A percentile compares a stretch with the other conserved stretches of the same genome.
Conservation (phyloP, 352 stramenopile species). For the Phytophthora colocasiae region DNA sequence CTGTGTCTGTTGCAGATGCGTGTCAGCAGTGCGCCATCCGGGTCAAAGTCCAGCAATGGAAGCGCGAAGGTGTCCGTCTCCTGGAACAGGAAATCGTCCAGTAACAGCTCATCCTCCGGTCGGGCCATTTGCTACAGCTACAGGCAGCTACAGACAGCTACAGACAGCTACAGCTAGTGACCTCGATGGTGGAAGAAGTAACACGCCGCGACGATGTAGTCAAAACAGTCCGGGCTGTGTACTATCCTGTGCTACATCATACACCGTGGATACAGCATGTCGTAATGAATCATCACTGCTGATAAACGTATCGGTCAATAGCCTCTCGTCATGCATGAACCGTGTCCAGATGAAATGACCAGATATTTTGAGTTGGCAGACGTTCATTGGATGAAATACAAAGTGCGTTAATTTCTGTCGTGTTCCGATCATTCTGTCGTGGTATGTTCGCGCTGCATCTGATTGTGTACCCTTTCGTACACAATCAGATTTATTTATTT, state of each 20-base stretch:
- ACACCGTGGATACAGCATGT: neutral
- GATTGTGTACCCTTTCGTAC: too few species aligned
- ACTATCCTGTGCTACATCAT: neutral
- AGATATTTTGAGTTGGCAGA: slow-evolving; percentile 57
- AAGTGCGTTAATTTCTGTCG: slow-evolving; percentile 12
- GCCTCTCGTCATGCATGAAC: neutral
- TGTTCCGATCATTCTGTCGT: slow-evolving; percentile 2
- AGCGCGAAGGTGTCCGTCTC: slow-evolving; percentile 44
- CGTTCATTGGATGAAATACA: slow-evolving; percentile 55
- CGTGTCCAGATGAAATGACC: neutral
- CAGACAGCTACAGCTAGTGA: neutral
- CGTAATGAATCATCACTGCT: neutral
- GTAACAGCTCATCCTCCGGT: slow-evolving; percentile 29
- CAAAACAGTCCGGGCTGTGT: neutral
- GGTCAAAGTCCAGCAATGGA: slow-evolving; percentile 54
- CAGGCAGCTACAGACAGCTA: too few species aligned
- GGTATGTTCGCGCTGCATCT: neutral
- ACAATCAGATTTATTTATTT: too few species aligned
- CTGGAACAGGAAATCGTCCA: slow-evolving; percentile 65
- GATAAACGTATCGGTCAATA: neutral
- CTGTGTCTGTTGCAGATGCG: slow-evolving; percentile 29
- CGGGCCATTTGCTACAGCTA: slow-evolving; percentile 1
- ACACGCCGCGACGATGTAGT: neutral
- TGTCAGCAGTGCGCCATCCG: slow-evolving; percentile 34
- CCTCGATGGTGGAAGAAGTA: slow-evolving; percentile 7